Evolutionary conservation across 1,284 basidiomycete genomes (phyloP), one percentile per base, ranked within the genome.

Genomic region (Ustilago nuda): DNA sequence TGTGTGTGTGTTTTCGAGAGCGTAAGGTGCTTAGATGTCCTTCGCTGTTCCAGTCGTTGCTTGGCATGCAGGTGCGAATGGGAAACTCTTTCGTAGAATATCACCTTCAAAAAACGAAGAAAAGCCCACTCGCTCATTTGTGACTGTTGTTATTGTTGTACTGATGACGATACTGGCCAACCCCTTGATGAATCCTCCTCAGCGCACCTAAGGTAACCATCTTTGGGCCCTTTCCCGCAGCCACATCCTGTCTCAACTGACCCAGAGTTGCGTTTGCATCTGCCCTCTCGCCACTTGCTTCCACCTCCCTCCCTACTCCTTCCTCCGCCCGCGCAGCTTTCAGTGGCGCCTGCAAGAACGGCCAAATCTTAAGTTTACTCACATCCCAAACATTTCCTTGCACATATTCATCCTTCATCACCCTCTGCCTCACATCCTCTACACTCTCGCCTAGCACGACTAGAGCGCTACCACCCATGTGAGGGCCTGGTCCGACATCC

Each of bases 401-500:
- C 4, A 74, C 63, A 41, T 81, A 81, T 41, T 80, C 78, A 56
- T 81, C 80, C 61, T 79, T 56, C 63, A 64, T 51, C 23, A 81
- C 59, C 7, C 78, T 58, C 17, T 43, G 27, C 8, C 58, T 56
- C 5, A 80, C 80, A 57, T 81, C 80, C 35, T 78, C 58, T 37
- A 81, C 59, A 45, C 78, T 81, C 64, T 80, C 78, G 1, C 58
- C 80, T 7, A 73, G 66, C 35, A 80, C 80, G 43, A 82, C 59
- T 4, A 82, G n/a, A 2, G 69, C 61, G 39, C 76, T 78, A 0
- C 80, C 80, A 13, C 41, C 61, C 75, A 82, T 71, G 48, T 66
- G 57, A 0, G 65, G 72, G 11, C 60, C 65, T 3, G 80, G 78
- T 8, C 75, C 78, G 11, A 67, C 13, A 13, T 76, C 66, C 27